Percentiles rank a stretch among this genome's conserved stretches.
Conservation (phyloP, 2,329 filamentous ascomycete species). For the Tolypocladium paradoxum region DNA sequence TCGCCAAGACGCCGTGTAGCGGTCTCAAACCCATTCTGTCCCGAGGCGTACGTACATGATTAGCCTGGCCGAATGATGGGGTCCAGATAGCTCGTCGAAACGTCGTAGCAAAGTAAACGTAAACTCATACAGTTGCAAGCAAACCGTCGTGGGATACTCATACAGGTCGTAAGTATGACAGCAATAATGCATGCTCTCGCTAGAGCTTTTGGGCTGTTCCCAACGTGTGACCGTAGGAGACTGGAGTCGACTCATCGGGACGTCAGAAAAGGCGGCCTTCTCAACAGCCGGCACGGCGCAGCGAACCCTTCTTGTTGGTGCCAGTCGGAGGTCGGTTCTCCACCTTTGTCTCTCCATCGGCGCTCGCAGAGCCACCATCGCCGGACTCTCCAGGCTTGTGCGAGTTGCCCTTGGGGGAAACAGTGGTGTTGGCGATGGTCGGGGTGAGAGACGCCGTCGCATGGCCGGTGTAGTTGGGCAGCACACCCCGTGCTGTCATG, state of each 20-base stretch:
- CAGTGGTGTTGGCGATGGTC: slow-evolving; percentile 27
- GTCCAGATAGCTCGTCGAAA: slow-evolving; percentile 5
- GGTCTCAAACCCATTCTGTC: not conserved
- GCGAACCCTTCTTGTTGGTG: slow-evolving; percentile 4
- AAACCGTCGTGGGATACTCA: slow-evolving; percentile 12
- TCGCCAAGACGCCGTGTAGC: slow-evolving; percentile 1
- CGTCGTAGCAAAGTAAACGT: slow-evolving; percentile 11
- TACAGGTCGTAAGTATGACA: slow-evolving; percentile 22
- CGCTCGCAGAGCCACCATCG: slow-evolving; percentile 8
- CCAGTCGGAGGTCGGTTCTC: slow-evolving; percentile 33
- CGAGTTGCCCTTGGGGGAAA: slow-evolving; percentile 18
- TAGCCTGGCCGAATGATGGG: not conserved
- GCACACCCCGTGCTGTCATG: slow-evolving; percentile 41
- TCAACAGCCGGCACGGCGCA: slow-evolving; percentile 1
- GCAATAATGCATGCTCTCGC: slow-evolving; percentile 19
- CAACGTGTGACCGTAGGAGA: not conserved
- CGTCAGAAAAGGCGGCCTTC: not conserved
- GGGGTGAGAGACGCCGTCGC: slow-evolving; percentile 40
- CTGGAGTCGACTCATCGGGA: slow-evolving; percentile 2
- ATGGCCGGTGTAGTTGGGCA: slow-evolving; percentile 42
- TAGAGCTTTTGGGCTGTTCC: slow-evolving; percentile 9
- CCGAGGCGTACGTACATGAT: not conserved
- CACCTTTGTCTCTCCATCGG: slow-evolving; percentile 23
- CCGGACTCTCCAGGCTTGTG: slow-evolving; percentile 15
- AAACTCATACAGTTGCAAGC: slow-evolving; percentile 10